Percentiles rank a stretch among this genome's conserved stretches.
phyloP scores from a whole-genome alignment of 306 rosid genomes.

The Medicago ruthenica region DNA sequence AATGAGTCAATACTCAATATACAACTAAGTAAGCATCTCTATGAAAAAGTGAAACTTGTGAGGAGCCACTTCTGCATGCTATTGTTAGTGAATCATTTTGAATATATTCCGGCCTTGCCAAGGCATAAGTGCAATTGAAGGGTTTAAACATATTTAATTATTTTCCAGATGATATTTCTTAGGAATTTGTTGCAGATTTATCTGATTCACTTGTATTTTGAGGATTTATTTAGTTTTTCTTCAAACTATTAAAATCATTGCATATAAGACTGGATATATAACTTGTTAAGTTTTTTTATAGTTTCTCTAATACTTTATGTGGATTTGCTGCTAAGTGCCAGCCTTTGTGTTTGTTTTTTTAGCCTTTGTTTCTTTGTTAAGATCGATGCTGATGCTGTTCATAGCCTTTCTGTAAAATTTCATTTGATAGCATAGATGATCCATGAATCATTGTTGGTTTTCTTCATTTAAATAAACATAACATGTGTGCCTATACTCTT shows the following conservation, averaged over 20 bases:
- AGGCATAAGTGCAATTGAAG: slow-evolving; percentile 16
- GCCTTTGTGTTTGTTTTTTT: slow-evolving; percentile 23
- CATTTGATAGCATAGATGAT: neutral
- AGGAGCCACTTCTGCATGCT: neutral
- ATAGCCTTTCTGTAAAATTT: slow-evolving; percentile 14
- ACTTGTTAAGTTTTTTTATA: too few relatives aligned
- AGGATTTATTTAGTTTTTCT: slow-evolving; percentile 1
- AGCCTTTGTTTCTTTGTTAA: neutral
- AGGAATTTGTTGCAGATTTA: slow-evolving; percentile 24
- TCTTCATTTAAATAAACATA: slow-evolving; percentile 9
- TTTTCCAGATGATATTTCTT: slow-evolving; percentile 26
- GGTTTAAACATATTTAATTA: slow-evolving; percentile 13
- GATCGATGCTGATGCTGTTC: neutral
- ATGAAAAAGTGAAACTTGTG: neutral
- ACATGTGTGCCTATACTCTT: slow-evolving; percentile 4
- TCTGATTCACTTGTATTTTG: neutral
- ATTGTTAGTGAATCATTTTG: neutral
- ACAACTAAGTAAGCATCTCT: neutral
- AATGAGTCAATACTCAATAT: neutral
- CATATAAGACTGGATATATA: too few relatives aligned
- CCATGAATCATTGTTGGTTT: slow-evolving; percentile 6
- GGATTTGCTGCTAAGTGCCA: slow-evolving; percentile 32
- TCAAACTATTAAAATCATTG: slow-evolving; percentile 24
- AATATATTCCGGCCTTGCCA: neutral
- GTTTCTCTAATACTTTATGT: slow-evolving; percentile 26